Evolutionary conservation across 1,284 basidiomycete species (phyloP).

Genomic region (Athelia sp.): DNA sequence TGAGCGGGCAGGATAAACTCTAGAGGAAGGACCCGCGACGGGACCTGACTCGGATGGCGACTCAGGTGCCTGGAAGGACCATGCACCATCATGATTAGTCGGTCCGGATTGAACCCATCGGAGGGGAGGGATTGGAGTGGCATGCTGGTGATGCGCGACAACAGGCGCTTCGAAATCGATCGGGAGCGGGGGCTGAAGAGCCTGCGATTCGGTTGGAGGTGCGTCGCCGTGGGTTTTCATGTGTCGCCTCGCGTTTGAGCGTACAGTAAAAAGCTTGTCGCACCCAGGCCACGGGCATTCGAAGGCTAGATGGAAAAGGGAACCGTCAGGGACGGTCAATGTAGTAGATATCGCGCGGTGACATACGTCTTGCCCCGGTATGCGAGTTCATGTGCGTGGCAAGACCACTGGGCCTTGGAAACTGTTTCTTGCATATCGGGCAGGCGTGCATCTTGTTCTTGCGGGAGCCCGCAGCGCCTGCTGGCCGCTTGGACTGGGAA

Average conservation of each 20-base stretch:
- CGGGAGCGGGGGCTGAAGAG: too few species aligned
- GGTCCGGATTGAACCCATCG: too few species aligned
- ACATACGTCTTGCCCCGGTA: slow-evolving; percentile 56
- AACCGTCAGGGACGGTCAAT: slow-evolving; percentile 10
- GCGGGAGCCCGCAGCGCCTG: slow-evolving; percentile 21
- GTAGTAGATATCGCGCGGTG: background rate
- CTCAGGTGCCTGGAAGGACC: too few species aligned
- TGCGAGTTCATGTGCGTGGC: slow-evolving; percentile 66
- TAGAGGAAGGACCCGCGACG: too few species aligned
- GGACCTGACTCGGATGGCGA: too few species aligned
- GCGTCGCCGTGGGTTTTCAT: slow-evolving; percentile 44
- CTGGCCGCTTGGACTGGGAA: background rate
- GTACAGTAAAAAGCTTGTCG: slow-evolving; percentile 50
- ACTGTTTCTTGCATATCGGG: slow-evolving; percentile 48
- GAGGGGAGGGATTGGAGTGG: too few species aligned
- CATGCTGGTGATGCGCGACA: too few species aligned
- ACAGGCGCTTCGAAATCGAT: too few species aligned
- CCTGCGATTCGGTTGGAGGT: background rate
- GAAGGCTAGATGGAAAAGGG: slow-evolving; percentile 35
- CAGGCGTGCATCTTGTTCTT: slow-evolving; percentile 51
- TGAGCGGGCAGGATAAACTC: too few species aligned
- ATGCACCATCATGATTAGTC: too few species aligned
- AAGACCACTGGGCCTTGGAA: slow-evolving; percentile 60
- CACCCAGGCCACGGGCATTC: slow-evolving; percentile 45
- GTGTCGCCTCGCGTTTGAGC: slow-evolving; percentile 59